phyloP scores from a whole-genome alignment of 1,139 yeast species.

The Pichia sp. region DNA sequence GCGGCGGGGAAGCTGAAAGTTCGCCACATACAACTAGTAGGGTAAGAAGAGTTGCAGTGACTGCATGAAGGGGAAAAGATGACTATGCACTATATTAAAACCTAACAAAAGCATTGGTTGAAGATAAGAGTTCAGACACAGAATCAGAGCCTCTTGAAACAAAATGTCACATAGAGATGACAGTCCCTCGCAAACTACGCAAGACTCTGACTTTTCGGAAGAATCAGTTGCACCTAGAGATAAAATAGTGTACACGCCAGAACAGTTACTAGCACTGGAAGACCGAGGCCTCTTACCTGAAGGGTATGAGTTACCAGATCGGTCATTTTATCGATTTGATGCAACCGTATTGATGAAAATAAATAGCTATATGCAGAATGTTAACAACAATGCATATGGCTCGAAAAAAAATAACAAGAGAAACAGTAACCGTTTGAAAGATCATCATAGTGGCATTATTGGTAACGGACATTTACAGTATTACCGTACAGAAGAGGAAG shows the following conservation, averaged over 20 bases:
- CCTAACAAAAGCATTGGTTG: not conserved
- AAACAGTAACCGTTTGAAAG: slow-evolving; percentile 3
- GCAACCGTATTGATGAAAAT: slow-evolving; percentile 12
- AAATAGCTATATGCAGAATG: slow-evolving; percentile 12
- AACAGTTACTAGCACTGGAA: slow-evolving; percentile 19
- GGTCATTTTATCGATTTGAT: slow-evolving; percentile 26
- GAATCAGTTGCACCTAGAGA: not conserved
- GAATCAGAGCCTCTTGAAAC: not conserved
- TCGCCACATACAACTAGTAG: not conserved
- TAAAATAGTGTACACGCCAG: slow-evolving; percentile 18
- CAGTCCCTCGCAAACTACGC: not conserved
- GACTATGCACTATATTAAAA: not conserved
- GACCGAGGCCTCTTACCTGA: slow-evolving; percentile 20
- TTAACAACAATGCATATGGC: not conserved
- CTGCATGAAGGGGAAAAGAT: not conserved
- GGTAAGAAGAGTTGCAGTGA: not conserved
- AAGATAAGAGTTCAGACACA: not conserved
- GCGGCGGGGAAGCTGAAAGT: not conserved
- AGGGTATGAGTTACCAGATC: slow-evolving; percentile 21
- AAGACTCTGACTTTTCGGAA: not conserved
- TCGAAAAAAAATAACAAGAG: not conserved
- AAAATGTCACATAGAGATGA: not conserved
- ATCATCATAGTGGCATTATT: not conserved
- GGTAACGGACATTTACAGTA: not conserved
- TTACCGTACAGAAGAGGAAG: not conserved